Conservation (phyloP, 1,139 yeast species). For the Kodamaea derodonti region DNA sequence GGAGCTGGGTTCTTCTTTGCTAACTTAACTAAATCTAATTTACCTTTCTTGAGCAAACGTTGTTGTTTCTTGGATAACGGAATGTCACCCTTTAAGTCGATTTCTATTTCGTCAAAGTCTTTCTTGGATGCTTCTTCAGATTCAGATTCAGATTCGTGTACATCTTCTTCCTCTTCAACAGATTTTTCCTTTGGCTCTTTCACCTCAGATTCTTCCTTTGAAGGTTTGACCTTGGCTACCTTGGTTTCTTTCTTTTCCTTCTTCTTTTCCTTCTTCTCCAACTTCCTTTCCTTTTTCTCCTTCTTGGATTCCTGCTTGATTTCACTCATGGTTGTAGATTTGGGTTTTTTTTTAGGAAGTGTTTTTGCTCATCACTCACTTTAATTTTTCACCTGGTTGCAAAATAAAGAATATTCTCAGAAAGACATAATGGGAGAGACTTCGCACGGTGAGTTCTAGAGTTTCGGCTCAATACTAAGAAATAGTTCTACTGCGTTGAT, state of each 20-base stretch:
- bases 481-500: too few relatives aligned
- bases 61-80: slow-evolving; percentile 92
- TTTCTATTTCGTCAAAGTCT: slow-evolving; percentile 61
- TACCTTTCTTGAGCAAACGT: slow-evolving; percentile 80
- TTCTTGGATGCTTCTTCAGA: slow-evolving; percentile 4
- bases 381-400: slow-evolving; percentile 1
- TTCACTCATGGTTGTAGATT: slow-evolving; percentile 6
- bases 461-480: too few relatives aligned
- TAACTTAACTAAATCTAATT: slow-evolving; percentile 55
- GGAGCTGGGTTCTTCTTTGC: slow-evolving; percentile 48
- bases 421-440: not conserved
- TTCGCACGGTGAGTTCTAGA: not conserved
- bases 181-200: slow-evolving; percentile 1
- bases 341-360: too few relatives aligned
- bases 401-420: not conserved
- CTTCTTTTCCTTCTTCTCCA: slow-evolving; percentile 23
- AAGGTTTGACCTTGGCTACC: not conserved
- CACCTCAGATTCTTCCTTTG: not conserved
- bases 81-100: slow-evolving; percentile 69
- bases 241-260: slow-evolving; percentile 16
- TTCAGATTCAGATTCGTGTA: slow-evolving; percentile 2
- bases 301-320: slow-evolving; percentile 22
- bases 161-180: slow-evolving; percentile 2
- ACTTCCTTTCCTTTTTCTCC: slow-evolving; percentile 24
- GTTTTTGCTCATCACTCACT: slow-evolving; percentile 4